Evolutionary conservation across 2,329 filamentous ascomycete species (phyloP).

Genomic region (Amesomyces nigricolor): DNA sequence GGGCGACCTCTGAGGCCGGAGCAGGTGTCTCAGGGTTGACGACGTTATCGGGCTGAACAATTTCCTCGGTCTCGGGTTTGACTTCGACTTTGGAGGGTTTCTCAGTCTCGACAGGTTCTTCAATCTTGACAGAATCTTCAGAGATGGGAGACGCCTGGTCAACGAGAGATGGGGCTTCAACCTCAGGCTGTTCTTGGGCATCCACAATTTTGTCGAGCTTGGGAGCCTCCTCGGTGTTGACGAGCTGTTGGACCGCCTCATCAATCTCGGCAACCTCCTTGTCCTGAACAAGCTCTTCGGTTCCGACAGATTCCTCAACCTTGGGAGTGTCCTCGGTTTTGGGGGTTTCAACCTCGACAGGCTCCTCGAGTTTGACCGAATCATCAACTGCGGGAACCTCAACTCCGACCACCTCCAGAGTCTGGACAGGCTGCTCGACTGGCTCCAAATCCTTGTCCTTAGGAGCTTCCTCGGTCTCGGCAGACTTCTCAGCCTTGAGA

Average conservation of each 20-base stretch:
- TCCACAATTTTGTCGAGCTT: conserved; percentile 4
- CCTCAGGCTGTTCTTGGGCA: not conserved
- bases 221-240: not conserved
- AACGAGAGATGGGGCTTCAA: not conserved
- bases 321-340: conserved; percentile 14
- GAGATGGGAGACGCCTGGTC: not conserved
- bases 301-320: conserved; percentile 6
- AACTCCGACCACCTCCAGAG: no score
- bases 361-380: no score
- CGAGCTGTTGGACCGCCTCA: conserved; percentile 5
- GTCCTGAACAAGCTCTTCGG: conserved; percentile 14
- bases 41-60: not conserved
- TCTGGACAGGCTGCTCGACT: no score
- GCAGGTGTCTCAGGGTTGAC: not conserved
- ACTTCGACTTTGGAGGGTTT: not conserved
- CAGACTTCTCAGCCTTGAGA: no score
- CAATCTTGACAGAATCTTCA: not conserved
- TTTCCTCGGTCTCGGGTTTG: not conserved
- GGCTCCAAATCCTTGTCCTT: no score
- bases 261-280: conserved; percentile 1
- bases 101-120: not conserved
- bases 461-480: no score
- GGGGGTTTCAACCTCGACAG: not conserved
- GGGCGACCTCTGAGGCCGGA: not conserved
- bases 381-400: no score